Base-by-base conservation (phyloP, 441 rosid species). In the Populus hybrid region DNA sequence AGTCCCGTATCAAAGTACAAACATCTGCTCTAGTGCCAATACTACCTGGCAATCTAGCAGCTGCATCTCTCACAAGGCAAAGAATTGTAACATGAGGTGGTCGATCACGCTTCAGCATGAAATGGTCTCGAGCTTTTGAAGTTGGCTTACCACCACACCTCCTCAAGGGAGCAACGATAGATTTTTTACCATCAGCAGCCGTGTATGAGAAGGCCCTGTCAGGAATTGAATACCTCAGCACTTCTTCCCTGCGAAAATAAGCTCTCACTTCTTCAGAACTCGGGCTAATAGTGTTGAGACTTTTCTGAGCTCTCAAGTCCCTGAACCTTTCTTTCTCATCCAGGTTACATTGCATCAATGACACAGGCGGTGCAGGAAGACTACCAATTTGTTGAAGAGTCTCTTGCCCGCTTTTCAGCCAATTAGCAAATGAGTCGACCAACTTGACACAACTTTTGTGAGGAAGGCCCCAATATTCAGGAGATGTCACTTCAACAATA, bases 131-230 rank as follows among this genome's bases (percentile, higher is more conserved):
- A 72, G 99, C 98, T 87, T 97, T 97, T 63, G 99, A 95, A 78
- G 99, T 97, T 80, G 99, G 99, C 90, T 97, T 97, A 66, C 99
- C 99, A 18, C 99, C 99, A 46, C 99, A 91, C 86, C 99, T 95
- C 88, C 97, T 93, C 87, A 97, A 83, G 42, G 99, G 99, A 77
- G 99, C 99, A 84, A 97, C 99, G 72, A 93, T 87, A 23, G 99
- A 93, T 79, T 95, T 97, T 81, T 86, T 95, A 80, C 99, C 98
- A 90, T 97, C 99, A 73, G 99, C 98, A 81, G 99, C 98, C 12
- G 98, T 97, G 85, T 97, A 97, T 63, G 84, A 87, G 88, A 97
- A 97, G 78, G 99, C 97, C 88, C 99, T 91, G 82, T 97, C 99
- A 63, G 99, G 97, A 82, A 97, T 95, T 21, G 98, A 95, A 81